Evolutionary conservation across 1,139 yeast species (phyloP), one percentile per base, ranked within the genome.

Genomic region (Yamadazyma kanchanaburiensis): DNA sequence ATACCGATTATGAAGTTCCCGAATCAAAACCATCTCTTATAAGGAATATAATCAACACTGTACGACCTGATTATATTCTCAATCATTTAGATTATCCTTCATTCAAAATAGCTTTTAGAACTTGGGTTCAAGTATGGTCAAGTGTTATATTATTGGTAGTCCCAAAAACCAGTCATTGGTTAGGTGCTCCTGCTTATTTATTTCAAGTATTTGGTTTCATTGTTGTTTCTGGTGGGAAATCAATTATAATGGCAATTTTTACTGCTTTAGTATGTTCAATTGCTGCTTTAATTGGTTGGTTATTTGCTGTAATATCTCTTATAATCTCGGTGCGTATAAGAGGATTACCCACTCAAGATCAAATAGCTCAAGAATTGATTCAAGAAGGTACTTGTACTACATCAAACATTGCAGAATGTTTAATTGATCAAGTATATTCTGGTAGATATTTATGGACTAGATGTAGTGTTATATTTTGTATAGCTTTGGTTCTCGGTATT

Each of bases 111-210:
- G 53, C 43, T 1, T 21, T 51, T 6, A 45, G 58, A 16, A 49
- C 64, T 2, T 62, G 61, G 57, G 21, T 49, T 4, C 60, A 55
- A 31, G 36, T 54, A 4, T 61, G 64, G 59, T 30, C 39, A 4
- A 43, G 55, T 1, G 51, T 54, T 7, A 33, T 62, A 2, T 29
- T 62, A 11, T 36, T 53, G 6, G 43, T 58, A 3, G 47, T 58
- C 1, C 64, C 61, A 1, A 29, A 32, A 7, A 41, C 55, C 1
- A 43, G 51, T 27, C 30, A 32, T 9, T 62, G 65, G 65, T 22
- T 61, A 1, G 67, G 67, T 4, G 32, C 33, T 12, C 62, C 60
- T 2, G 45, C 58, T 1, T 62, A 51, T 34, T 43, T 62, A 31
- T 30, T 53, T 19, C 58, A 51, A 26, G 49, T 61, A 18, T 40